phyloP scores from a whole-genome alignment of 805 yeast species.

The Pichia rugopelliculosa region DNA sequence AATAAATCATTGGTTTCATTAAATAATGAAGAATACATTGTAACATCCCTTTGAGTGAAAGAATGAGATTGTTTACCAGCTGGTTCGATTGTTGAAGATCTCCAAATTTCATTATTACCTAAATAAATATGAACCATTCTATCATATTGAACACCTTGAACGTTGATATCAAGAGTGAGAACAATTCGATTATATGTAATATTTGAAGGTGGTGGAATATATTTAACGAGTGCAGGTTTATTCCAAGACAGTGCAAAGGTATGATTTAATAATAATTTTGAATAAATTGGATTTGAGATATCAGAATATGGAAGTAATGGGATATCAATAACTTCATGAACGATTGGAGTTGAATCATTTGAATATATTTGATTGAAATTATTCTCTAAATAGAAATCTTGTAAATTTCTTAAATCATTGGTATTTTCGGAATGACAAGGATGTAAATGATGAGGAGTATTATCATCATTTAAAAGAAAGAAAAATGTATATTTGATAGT shows the following conservation, averaged over 20 bases:
- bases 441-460: not conserved
- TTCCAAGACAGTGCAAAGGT: conserved; percentile 59
- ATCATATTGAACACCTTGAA: conserved; percentile 57
- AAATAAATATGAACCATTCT: conserved; percentile 57
- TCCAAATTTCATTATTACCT: conserved; percentile 65
- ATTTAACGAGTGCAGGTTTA: conserved; percentile 36
- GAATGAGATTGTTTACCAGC: conserved; percentile 42
- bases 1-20: conserved; percentile 33
- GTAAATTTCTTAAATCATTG: not conserved
- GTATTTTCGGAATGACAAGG: not conserved
- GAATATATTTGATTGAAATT: not conserved
- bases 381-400: not conserved
- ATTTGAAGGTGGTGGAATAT: conserved; percentile 38
- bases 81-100: conserved; percentile 83
- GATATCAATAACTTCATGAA: conserved; percentile 28
- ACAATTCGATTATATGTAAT: conserved; percentile 45
- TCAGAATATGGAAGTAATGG: conserved; percentile 22
- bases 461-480: not conserved
- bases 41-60: conserved; percentile 53
- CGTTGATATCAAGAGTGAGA: conserved; percentile 43
- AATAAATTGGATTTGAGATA: conserved; percentile 29
- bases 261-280: conserved; percentile 35
- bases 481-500: not conserved
- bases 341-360: not conserved
- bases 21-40: conserved; percentile 48